phyloP scores from a whole-genome alignment of 495 filamentous ascomycete species.

The Astrothelium macrocarpum region DNA sequence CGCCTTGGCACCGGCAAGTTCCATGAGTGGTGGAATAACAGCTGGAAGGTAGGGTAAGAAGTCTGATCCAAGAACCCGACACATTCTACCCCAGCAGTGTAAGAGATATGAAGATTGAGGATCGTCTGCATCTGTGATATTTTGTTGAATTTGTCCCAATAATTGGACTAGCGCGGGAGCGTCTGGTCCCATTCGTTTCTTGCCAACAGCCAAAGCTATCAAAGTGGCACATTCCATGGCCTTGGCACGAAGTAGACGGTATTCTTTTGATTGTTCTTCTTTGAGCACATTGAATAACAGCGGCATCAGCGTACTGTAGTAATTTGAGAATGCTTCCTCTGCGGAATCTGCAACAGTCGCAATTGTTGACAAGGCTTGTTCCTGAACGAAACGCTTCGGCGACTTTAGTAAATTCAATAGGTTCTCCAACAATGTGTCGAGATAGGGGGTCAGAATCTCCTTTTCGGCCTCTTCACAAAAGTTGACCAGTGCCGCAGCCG shows the following conservation, averaged over 20 bases:
- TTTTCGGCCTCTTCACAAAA: slow-evolving; percentile 99
- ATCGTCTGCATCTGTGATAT: slow-evolving; percentile 85
- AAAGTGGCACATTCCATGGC: slow-evolving; percentile 99
- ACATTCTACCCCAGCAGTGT: slow-evolving; percentile 99
- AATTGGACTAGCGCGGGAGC: slow-evolving; percentile 77
- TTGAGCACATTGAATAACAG: slow-evolving; percentile 80
- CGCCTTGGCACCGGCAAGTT: slow-evolving; percentile 88
- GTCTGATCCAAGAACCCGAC: slow-evolving; percentile 77
- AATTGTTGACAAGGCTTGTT: slow-evolving; percentile 96
- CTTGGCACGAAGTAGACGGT: slow-evolving; percentile 83
- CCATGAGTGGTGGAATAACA: slow-evolving; percentile 89
- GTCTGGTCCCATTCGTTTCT: slow-evolving; percentile 80
- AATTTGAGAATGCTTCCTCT: slow-evolving; percentile 88
- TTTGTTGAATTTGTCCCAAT: slow-evolving; percentile 75
- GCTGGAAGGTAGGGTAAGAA: slow-evolving; percentile 86
- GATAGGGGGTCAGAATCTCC: slow-evolving; percentile 81
- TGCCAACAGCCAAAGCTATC: slow-evolving; percentile 90
- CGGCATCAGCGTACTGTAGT: slow-evolving; percentile 93
- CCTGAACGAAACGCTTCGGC: slow-evolving; percentile 91
- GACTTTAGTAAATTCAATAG: slow-evolving; percentile 78
- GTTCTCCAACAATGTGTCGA: slow-evolving; percentile 73
- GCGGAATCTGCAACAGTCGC: slow-evolving; percentile 98
- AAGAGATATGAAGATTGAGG: slow-evolving; percentile 95
- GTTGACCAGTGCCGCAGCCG: slow-evolving; percentile 93
- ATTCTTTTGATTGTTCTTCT: slow-evolving; percentile 85